A percentile compares a stretch with the other conserved stretches of the same genome.
Evolutionary conservation across 768 basidiomycete species (phyloP).

Genomic region (Collybia sp.): DNA sequence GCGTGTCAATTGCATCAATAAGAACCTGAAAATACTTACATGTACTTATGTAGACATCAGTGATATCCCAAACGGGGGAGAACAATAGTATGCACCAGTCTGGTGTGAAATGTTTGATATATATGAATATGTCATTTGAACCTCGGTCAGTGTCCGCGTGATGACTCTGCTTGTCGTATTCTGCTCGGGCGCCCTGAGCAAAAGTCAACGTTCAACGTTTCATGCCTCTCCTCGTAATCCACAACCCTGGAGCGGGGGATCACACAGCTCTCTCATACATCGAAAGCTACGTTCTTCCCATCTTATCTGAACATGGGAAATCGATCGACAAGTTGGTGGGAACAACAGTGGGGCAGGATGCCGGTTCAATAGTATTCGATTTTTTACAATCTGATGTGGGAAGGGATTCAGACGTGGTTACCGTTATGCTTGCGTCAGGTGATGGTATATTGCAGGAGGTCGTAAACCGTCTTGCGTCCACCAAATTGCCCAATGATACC

Average conservation of each 20-base stretch:
- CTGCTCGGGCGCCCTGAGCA: too few species aligned
- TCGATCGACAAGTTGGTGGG: constrained; percentile 33
- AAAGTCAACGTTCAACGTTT: too few species aligned
- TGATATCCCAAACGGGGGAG: too few species aligned
- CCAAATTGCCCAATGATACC: constrained; percentile 10
- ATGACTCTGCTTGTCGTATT: too few species aligned
- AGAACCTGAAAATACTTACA: too few species aligned
- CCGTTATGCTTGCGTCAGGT: constrained; percentile 70
- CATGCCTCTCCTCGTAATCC: constrained; percentile 60
- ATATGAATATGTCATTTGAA: too few species aligned
- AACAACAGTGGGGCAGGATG: constrained; percentile 53
- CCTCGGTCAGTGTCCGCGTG: too few species aligned
- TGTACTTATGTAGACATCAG: too few species aligned
- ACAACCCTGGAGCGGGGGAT: constrained; percentile 75
- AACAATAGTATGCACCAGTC: too few species aligned
- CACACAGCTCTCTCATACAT: constrained; percentile 53
- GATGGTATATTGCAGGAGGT: constrained; percentile 94
- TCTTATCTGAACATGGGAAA: constrained; percentile 40
- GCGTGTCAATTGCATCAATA: too few species aligned
- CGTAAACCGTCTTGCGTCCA: constrained; percentile 51
- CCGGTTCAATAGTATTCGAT: constrained; percentile 39
- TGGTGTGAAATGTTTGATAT: too few species aligned
- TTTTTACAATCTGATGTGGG: constrained; percentile 27
- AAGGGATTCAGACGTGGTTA: constrained; percentile 20
- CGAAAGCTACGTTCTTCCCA: constrained; percentile 56